These are phyloP conservation scores for Yamadazyma paraphyllophila DNA, from an alignment of 805 yeast species.

Conservation along the genomic window DNA sequence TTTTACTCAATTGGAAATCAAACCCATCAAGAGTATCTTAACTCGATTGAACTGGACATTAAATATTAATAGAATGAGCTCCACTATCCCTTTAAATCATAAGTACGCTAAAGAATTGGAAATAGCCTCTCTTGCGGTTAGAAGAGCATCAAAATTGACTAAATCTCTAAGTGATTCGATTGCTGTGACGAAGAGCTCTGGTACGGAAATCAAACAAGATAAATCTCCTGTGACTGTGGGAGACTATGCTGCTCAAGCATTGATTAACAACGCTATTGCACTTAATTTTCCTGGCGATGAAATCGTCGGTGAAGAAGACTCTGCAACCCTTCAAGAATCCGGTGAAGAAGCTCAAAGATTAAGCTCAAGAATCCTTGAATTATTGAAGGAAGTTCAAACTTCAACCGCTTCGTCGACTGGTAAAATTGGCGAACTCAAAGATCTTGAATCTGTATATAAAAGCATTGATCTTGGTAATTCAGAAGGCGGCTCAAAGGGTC, in stretches of 20 bases:
- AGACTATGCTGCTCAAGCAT: conserved; percentile 94
- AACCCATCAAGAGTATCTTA: not conserved
- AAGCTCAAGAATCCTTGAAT: conserved; percentile 53
- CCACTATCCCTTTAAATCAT: conserved; percentile 5
- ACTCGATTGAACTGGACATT: not conserved
- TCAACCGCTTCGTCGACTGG: conserved; percentile 32
- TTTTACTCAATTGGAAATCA: not conserved
- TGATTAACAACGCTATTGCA: conserved; percentile 79
- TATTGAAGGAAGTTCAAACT: conserved; percentile 54
- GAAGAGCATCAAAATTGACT: conserved; percentile 78
- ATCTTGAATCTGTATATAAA: conserved; percentile 51
- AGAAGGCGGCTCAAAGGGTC: conserved; percentile 71
- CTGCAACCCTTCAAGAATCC: conserved; percentile 53
- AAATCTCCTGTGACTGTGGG: conserved; percentile 95
- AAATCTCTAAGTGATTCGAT: conserved; percentile 58
- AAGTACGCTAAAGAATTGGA: conserved; percentile 62
- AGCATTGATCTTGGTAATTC: conserved; percentile 80
- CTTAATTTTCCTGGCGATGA: conserved; percentile 79
- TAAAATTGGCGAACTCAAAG: conserved; percentile 41
- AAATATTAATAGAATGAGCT: not conserved
- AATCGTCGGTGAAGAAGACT: conserved; percentile 93
- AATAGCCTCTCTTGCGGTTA: conserved; percentile 88
- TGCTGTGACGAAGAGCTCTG: conserved; percentile 45
- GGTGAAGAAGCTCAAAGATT: conserved; percentile 46
- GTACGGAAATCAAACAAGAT: conserved; percentile 76